A percentile compares a stretch with the other conserved stretches of the same genome.
Evolutionary conservation across 805 yeast genomes (phyloP).

Genomic region (Metschnikowia orientalis): DNA sequence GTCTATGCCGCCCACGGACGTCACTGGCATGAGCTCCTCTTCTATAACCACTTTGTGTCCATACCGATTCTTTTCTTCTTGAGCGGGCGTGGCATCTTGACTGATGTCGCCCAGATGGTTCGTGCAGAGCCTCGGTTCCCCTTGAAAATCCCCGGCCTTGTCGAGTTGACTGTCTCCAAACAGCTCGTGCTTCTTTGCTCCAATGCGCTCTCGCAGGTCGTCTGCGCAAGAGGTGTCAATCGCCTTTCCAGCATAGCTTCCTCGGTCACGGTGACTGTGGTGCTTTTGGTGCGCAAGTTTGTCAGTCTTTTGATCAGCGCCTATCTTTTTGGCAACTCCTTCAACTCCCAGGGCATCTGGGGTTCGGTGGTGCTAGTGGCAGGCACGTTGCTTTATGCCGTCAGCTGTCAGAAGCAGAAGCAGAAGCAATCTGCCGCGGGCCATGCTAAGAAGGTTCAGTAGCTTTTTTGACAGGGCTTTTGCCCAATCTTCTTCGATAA

Average conservation of each 20-base stretch:
- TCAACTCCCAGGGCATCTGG: slow-evolving; percentile 33
- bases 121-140: neutral
- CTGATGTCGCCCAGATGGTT: slow-evolving; percentile 23
- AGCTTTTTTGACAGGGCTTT: too few species aligned
- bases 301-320: slow-evolving; percentile 55
- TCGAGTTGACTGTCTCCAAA: slow-evolving; percentile 9
- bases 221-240: slow-evolving; percentile 69
- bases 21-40: slow-evolving; percentile 62
- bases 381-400: slow-evolving; percentile 49
- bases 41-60: slow-evolving; percentile 54
- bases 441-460: too few species aligned
- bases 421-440: too few species aligned
- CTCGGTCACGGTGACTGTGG: slow-evolving; percentile 62
- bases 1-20: slow-evolving; percentile 48
- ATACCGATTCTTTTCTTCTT: slow-evolving; percentile 45
- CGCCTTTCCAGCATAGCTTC: slow-evolving; percentile 51
- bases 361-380: slow-evolving; percentile 52
- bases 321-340: slow-evolving; percentile 43
- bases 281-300: slow-evolving; percentile 58
- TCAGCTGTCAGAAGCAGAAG: slow-evolving; percentile 1
- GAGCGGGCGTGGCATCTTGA: neutral
- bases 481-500: too few species aligned
- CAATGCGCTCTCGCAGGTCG: slow-evolving; percentile 23
- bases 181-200: slow-evolving; percentile 15
- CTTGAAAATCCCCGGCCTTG: neutral